Conservation (phyloP, 1,284 basidiomycete species). For the Hemileia vastatrix region DNA sequence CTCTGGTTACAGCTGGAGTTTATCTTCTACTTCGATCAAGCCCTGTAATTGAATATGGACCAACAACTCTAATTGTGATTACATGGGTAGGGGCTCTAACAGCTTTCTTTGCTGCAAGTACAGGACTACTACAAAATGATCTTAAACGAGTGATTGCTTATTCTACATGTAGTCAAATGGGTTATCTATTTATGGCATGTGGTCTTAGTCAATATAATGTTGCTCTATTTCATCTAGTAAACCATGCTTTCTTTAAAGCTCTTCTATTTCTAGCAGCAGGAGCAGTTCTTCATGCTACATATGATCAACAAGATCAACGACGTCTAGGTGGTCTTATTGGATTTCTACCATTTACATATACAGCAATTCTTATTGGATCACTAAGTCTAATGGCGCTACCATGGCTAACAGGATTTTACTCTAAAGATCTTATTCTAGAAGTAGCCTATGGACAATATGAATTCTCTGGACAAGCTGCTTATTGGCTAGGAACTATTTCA, state of each 20-base stretch:
- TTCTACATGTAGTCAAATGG: constrained; percentile 42
- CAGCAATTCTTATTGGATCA: constrained; percentile 42
- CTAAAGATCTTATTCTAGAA: constrained; percentile 42
- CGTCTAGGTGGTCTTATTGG: constrained; percentile 41
- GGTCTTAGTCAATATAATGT: constrained; percentile 41
- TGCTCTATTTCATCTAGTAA: constrained; percentile 41
- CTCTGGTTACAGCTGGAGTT: constrained; percentile 43
- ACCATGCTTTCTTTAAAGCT: constrained; percentile 41
- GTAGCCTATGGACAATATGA: constrained; percentile 37
- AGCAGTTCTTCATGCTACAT: constrained; percentile 43
- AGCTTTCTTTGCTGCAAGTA: constrained; percentile 44
- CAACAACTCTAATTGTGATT: constrained; percentile 41
- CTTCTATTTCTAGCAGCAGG: constrained; percentile 43
- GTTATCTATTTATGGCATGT: constrained; percentile 42
- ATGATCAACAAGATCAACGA: constrained; percentile 45
- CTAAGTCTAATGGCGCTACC: constrained; percentile 43
- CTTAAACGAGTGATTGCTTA: constrained; percentile 44
- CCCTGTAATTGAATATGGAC: constrained; percentile 41
- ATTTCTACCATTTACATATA: constrained; percentile 44
- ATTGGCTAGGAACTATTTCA: constrained; percentile 44
- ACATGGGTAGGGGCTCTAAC: constrained; percentile 41
- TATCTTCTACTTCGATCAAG: constrained; percentile 43
- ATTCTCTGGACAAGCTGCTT: constrained; percentile 40
- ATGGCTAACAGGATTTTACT: constrained; percentile 41
- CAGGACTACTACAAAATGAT: constrained; percentile 45